Evolutionary conservation across 2,329 filamentous ascomycete species (phyloP).

Genomic region (Penicillium crustosum): DNA sequence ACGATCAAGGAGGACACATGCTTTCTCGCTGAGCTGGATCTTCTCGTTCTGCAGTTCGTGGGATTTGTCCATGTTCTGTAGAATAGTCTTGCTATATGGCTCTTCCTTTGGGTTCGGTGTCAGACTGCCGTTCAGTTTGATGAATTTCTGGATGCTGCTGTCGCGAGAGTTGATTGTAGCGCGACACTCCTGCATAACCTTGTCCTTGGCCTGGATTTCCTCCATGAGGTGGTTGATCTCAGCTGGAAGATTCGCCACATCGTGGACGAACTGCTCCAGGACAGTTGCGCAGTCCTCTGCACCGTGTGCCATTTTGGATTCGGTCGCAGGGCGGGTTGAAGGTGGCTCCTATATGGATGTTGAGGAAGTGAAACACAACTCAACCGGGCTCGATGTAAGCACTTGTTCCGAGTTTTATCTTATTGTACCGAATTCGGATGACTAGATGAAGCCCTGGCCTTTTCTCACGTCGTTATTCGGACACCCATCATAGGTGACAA

Average conservation of each 20-base stretch:
- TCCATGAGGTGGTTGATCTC: slow-evolving; percentile 67
- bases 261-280: slow-evolving; percentile 65
- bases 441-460: neutral
- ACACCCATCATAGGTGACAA: neutral
- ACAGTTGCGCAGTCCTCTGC: slow-evolving; percentile 64
- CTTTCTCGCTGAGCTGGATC: slow-evolving; percentile 60
- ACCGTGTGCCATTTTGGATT: slow-evolving; percentile 44
- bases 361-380: neutral
- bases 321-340: slow-evolving; percentile 1
- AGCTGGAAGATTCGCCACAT: slow-evolving; percentile 61
- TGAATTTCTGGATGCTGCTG: slow-evolving; percentile 63
- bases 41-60: slow-evolving; percentile 63
- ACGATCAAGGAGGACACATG: slow-evolving; percentile 59
- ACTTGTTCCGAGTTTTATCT: neutral
- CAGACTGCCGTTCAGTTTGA: slow-evolving; percentile 62
- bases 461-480: neutral
- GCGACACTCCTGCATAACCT: slow-evolving; percentile 58
- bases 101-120: slow-evolving; percentile 64
- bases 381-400: neutral
- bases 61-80: slow-evolving; percentile 58
- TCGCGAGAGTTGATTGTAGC: slow-evolving; percentile 60
- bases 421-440: neutral
- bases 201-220: slow-evolving; percentile 66
- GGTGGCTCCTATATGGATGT: neutral
- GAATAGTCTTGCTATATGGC: slow-evolving; percentile 57